These are phyloP conservation scores for Plasmodium sp. DNA, from an alignment of 169 alveolate species.

Conservation along the genomic window DNA sequence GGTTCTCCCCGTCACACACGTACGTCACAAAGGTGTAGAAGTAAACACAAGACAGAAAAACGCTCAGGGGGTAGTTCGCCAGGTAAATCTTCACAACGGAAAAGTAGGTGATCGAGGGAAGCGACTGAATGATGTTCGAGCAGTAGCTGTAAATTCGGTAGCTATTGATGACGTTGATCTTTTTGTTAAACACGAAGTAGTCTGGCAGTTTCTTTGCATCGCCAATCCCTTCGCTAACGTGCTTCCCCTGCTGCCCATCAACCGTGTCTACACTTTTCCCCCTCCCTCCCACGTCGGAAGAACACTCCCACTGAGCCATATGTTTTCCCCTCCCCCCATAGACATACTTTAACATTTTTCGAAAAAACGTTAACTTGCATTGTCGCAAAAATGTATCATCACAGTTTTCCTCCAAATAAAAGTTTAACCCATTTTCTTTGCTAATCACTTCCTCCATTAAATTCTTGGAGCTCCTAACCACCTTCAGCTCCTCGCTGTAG, in stretches of 20 bases:
- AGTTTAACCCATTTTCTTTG: conserved; percentile 61
- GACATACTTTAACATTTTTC: conserved; percentile 22
- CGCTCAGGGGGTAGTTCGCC: conserved; percentile 49
- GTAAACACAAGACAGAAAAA: conserved; percentile 52
- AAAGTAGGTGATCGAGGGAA: conserved; percentile 58
- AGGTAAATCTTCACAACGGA: conserved; percentile 64
- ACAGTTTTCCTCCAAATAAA: conserved; percentile 30
- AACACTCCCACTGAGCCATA: neutral
- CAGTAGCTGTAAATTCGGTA: conserved; percentile 39
- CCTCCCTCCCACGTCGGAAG: neutral
- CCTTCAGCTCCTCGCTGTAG: conserved; percentile 29
- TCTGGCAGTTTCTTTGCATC: neutral
- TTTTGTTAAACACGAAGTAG: conserved; percentile 42
- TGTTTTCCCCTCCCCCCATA: neutral
- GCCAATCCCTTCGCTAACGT: neutral
- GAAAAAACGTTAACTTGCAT: conserved; percentile 40
- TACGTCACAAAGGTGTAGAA: conserved; percentile 62
- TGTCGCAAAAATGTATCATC: conserved; percentile 29
- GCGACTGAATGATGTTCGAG: conserved; percentile 55
- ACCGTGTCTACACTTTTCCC: neutral
- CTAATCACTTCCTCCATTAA: conserved; percentile 55
- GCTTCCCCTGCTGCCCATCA: neutral
- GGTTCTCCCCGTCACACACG: conserved; percentile 40
- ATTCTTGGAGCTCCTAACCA: conserved; percentile 12
- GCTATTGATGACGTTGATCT: conserved; percentile 42